Percentiles rank a stretch among this genome's conserved stretches.
These are phyloP conservation scores for Hemisphaericaspora xylofermentans DNA, from an alignment of 1,139 yeast species.

Conservation along the genomic window DNA sequence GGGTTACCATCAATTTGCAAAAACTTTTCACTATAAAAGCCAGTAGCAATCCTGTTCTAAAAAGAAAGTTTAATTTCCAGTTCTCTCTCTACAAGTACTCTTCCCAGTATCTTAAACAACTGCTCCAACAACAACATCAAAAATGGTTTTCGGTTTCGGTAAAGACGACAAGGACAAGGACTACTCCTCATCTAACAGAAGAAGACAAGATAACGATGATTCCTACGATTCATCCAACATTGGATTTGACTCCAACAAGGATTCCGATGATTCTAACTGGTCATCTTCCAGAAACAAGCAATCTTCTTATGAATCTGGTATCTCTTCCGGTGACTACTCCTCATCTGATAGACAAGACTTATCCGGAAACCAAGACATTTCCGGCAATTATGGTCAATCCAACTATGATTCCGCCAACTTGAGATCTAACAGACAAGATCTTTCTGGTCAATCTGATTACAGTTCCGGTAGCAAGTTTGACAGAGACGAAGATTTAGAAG, in stretches of 20 bases:
- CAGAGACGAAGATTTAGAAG: no score
- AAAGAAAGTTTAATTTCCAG: background rate
- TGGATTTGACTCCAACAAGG: constrained; percentile 3
- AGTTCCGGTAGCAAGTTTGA: no score
- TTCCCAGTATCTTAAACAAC: background rate
- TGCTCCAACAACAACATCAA: constrained; percentile 7
- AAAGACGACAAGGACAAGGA: constrained; percentile 16
- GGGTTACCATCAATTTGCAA: background rate
- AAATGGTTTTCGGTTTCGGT: constrained; percentile 34
- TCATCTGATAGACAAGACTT: background rate
- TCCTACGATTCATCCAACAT: constrained; percentile 12
- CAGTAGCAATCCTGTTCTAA: background rate
- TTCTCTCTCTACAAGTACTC: background rate
- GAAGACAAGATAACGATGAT: constrained; percentile 10
- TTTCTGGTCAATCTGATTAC: no score
- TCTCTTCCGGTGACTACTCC: constrained; percentile 1
- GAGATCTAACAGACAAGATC: no score
- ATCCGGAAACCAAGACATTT: no score
- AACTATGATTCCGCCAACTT: no score
- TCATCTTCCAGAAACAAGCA: constrained; percentile 14
- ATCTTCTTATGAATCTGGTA: constrained; percentile 10
- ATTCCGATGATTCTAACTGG: constrained; percentile 16
- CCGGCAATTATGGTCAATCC: background rate
- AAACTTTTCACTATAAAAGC: background rate
- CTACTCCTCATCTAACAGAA: constrained; percentile 1